Base-by-base conservation (phyloP, 352 stramenopile species). In the Blastocystis sp. region DNA sequence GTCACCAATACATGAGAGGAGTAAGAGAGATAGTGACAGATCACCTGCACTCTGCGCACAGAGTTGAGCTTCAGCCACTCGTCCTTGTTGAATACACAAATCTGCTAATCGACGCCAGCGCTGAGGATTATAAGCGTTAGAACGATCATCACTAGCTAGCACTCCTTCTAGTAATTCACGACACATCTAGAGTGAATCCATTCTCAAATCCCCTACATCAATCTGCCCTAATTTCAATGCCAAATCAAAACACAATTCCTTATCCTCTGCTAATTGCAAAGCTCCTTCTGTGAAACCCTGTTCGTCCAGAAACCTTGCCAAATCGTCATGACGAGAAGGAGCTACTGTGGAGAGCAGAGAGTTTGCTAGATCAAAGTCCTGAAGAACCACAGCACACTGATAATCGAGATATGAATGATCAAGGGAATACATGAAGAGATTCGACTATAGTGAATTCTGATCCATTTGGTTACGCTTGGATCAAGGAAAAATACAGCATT, bases 241-340 rank as follows among this genome's bases (percentile, higher is more conserved):
- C 21, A 99, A 91, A 78, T 99, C 96, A 89, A 99, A 99, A 88
- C 97, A 97, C 87, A 98, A 95, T 88, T 99, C 96, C 4, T 88
- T 75, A 80, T 93, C 91, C 6, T 24, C 3, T 0, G 90, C 86
- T n/a, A 94, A 90, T 58, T 89, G 87, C 19, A 97, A 88, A 27
- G 95, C 94, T 69, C 98, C 95, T 88, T 98, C 96, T 89, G 98
- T 98, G 90, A 97, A 99, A 0, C 96, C 97, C 90, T 99, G 97
- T 14, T 92, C 95, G 88, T 99, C 96, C 32, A 99, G 90, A 89
- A 99, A 99, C 19, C 95, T 89, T 43, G 93, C 93, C 19, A 97
- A 91, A 42, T 91, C 91, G 21, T 92, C 94, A 87, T 96, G 95
- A 89, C 96, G 92, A n/a, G 83, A 89, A 35, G 37, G 21, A 14